phyloP scores from a whole-genome alignment of 2,329 filamentous ascomycete species.

The Penicillium capsulatum region DNA sequence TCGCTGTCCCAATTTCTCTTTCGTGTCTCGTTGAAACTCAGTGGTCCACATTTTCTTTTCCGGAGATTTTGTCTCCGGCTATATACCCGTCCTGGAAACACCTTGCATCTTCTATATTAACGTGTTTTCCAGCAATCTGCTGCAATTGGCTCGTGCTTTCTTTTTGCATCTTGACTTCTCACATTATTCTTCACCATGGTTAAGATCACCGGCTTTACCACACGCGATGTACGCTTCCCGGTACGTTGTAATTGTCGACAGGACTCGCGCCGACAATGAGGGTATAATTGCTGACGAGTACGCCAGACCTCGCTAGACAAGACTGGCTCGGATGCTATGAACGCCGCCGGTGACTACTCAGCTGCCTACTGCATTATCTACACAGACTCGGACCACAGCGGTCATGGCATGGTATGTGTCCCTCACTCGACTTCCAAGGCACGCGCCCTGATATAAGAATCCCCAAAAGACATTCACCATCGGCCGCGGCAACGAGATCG shows the following conservation, averaged over 20 bases:
- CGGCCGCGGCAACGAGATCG: constrained; percentile 80
- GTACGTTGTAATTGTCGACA: constrained; percentile 29
- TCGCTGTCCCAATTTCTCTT: constrained; percentile 8
- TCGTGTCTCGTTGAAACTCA: constrained; percentile 3
- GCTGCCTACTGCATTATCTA: constrained; percentile 89
- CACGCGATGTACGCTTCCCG: constrained; percentile 71
- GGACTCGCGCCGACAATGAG: background rate
- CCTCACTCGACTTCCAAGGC: too few relatives aligned
- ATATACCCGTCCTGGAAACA: too few relatives aligned
- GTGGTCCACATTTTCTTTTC: constrained; percentile 6
- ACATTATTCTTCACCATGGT: constrained; percentile 41
- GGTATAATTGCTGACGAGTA: background rate
- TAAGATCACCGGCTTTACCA: constrained; percentile 68
- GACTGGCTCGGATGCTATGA: constrained; percentile 97
- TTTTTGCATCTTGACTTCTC: background rate
- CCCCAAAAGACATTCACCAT: constrained; percentile 48
- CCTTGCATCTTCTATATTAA: background rate
- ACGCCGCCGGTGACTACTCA: constrained; percentile 87
- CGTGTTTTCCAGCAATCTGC: background rate
- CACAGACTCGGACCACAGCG: constrained; percentile 59
- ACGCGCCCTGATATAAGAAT: background rate
- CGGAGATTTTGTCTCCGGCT: too few relatives aligned
- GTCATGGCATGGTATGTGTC: constrained; percentile 41
- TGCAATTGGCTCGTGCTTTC: constrained; percentile 8
- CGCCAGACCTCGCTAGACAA: constrained; percentile 80